Conservation (phyloP, 2,329 filamentous ascomycete genomes). For the Aspergillus nomiae region DNA sequence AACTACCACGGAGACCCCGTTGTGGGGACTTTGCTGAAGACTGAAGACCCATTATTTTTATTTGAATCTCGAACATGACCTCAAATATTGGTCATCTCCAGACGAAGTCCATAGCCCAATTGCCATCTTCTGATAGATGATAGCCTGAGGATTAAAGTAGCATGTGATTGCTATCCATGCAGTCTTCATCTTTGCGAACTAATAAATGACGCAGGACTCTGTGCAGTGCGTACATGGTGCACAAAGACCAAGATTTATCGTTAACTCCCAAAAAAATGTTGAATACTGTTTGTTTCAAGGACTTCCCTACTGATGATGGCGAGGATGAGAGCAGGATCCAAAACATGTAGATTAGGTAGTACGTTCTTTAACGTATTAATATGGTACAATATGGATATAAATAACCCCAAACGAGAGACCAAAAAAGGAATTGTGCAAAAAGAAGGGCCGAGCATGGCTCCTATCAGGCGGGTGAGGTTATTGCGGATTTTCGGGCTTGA, state of each 20-base stretch:
- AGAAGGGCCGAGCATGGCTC: neutral
- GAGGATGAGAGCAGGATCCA: neutral
- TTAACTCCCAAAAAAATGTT: neutral
- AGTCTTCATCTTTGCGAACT: neutral
- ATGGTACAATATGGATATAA: neutral
- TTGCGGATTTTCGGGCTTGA: neutral
- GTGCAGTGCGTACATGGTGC: neutral
- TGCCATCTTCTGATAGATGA: neutral
- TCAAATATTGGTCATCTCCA: neutral
- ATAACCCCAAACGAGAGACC: neutral
- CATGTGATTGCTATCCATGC: neutral
- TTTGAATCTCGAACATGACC: neutral
- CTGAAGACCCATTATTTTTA: neutral
- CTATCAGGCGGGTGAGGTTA: neutral
- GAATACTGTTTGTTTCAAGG: neutral
- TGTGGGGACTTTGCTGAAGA: neutral
- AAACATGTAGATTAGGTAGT: neutral
- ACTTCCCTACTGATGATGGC: neutral
- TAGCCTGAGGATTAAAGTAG: neutral
- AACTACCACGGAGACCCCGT: neutral
- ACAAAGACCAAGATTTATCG: neutral
- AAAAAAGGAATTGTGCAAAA: neutral
- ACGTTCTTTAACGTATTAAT: neutral
- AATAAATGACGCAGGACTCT: neutral
- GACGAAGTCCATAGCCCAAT: neutral